A percentile compares a stretch with the other conserved stretches of the same genome.
Evolutionary conservation across 192 early-diverging fungal species (phyloP).

Genomic region (Spizellomyces sp.): DNA sequence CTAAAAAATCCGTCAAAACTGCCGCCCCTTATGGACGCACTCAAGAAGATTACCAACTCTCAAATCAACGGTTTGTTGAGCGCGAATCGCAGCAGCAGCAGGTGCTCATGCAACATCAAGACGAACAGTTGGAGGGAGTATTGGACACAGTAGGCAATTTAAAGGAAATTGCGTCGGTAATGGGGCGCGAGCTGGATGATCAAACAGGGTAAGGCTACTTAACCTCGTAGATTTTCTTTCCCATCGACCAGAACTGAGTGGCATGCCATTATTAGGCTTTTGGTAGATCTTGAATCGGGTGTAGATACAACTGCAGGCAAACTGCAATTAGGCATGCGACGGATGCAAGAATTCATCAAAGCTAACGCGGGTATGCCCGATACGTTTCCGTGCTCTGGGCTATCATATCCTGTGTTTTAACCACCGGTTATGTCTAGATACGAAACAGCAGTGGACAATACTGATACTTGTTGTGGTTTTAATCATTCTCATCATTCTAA

Average conservation of each 20-base stretch:
- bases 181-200: slow-evolving; percentile 61
- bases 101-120: slow-evolving; percentile 51
- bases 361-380: slow-evolving; percentile 49
- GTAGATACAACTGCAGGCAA: slow-evolving; percentile 54
- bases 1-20: background rate
- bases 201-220: slow-evolving; percentile 45
- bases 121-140: slow-evolving; percentile 56
- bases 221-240: background rate
- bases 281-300: slow-evolving; percentile 53
- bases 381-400: background rate
- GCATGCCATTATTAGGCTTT: slow-evolving; percentile 32
- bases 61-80: slow-evolving; percentile 45
- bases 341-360: slow-evolving; percentile 54
- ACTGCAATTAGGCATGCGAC: slow-evolving; percentile 50
- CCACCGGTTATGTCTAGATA: slow-evolving; percentile 26
- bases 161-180: slow-evolving; percentile 53
- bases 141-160: slow-evolving; percentile 45
- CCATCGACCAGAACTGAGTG: background rate
- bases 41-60: slow-evolving; percentile 29
- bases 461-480: slow-evolving; percentile 45
- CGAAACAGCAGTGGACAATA: slow-evolving; percentile 54
- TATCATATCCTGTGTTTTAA: background rate
- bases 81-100: slow-evolving; percentile 49
- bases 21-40: slow-evolving; percentile 22
- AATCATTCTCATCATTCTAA: slow-evolving; percentile 46